These are phyloP conservation scores for Cladosporium austrohemisphaericum DNA, from an alignment of 2,329 filamentous ascomycete species.

Conservation along the genomic window DNA sequence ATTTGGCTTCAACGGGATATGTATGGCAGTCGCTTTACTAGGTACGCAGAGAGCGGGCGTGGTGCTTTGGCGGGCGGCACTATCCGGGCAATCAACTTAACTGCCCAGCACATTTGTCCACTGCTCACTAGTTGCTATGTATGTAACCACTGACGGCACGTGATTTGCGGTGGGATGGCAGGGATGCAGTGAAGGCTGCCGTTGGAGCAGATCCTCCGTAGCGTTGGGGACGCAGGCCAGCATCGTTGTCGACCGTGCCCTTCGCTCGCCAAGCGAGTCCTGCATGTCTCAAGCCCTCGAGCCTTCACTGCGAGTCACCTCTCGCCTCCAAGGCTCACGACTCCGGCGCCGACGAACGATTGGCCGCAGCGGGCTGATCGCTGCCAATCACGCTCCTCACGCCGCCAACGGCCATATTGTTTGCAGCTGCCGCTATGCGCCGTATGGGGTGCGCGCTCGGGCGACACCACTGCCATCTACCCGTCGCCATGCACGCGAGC, in stretches of 20 bases:
- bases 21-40: no score
- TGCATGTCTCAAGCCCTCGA: constrained; percentile 10
- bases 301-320: not conserved
- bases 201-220: no score
- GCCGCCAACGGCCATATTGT: not conserved
- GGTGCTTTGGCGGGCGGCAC: not conserved
- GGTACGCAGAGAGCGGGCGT: not conserved
- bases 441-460: not conserved
- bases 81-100: no score
- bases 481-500: not conserved
- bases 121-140: no score
- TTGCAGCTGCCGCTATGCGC: not conserved
- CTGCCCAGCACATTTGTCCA: no score
- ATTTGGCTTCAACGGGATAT: no score
- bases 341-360: not conserved
- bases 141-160: no score
- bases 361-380: not conserved
- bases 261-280: not conserved
- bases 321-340: not conserved
- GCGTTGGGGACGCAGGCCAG: no score
- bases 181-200: no score
- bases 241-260: not conserved
- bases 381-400: not conserved
- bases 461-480: not conserved
- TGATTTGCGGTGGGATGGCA: no score